Evolutionary conservation across 1,284 basidiomycete genomes (phyloP).

Genomic region (Ceratobasidium sp.): DNA sequence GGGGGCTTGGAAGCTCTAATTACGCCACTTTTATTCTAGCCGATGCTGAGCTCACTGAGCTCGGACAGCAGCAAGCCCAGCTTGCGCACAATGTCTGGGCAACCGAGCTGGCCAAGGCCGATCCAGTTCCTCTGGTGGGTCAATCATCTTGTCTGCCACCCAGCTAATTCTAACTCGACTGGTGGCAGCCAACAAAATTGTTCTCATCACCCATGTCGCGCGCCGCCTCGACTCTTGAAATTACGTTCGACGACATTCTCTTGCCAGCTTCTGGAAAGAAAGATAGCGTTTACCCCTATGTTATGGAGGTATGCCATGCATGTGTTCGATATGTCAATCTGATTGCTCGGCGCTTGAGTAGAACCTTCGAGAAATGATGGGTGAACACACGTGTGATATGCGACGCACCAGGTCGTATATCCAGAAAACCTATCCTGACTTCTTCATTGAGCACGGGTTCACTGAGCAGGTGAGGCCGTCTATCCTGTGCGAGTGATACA

Average conservation of each 20-base stretch:
- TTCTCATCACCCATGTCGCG: slow-evolving; percentile 80
- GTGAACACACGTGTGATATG: slow-evolving; percentile 79
- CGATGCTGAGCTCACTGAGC: slow-evolving; percentile 18
- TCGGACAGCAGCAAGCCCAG: slow-evolving; percentile 42
- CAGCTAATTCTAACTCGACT: not conserved
- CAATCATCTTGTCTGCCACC: not conserved
- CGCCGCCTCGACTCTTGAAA: slow-evolving; percentile 72
- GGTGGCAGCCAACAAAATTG: slow-evolving; percentile 62
- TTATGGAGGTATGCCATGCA: slow-evolving; percentile 63
- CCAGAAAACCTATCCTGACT: slow-evolving; percentile 65
- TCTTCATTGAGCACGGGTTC: slow-evolving; percentile 72
- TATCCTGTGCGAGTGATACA: not conserved
- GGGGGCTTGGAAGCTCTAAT: not conserved
- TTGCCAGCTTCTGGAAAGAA: slow-evolving; percentile 43
- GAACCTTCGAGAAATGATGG: slow-evolving; percentile 74
- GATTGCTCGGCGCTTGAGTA: slow-evolving; percentile 49
- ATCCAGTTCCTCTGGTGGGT: slow-evolving; percentile 60
- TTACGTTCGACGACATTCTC: slow-evolving; percentile 66
- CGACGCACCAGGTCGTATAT: slow-evolving; percentile 68
- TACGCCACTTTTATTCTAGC: not conserved
- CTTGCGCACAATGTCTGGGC: slow-evolving; percentile 67
- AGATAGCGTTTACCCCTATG: slow-evolving; percentile 53
- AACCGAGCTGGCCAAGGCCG: slow-evolving; percentile 57
- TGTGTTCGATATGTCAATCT: not conserved
- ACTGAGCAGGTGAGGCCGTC: slow-evolving; percentile 61